A percentile compares a stretch with the other conserved stretches of the same genome.
Evolutionary conservation across 1,139 yeast genomes (phyloP).

Genomic region (Wickerhamomyces sp.): DNA sequence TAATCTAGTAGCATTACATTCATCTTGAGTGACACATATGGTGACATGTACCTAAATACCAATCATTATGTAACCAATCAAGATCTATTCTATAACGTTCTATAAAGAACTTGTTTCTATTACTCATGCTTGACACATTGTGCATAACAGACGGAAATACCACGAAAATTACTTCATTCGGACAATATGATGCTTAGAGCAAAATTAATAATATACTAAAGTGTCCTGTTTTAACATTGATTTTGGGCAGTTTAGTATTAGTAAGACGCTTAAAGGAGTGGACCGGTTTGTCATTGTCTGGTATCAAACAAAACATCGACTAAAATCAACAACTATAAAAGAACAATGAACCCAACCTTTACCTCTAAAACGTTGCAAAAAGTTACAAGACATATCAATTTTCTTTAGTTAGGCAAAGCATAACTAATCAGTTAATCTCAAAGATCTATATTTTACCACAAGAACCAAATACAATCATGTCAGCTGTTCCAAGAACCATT

Average conservation of each 20-base stretch:
- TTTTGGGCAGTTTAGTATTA: not conserved
- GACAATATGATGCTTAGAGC: not conserved
- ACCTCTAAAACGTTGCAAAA: too few relatives aligned
- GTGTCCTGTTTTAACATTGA: not conserved
- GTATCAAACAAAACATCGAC: not conserved
- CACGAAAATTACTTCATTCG: not conserved
- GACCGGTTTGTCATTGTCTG: not conserved
- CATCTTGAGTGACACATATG: too few relatives aligned
- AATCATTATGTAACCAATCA: too few relatives aligned
- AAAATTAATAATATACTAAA: not conserved
- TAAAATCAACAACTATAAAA: not conserved
- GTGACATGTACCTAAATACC: too few relatives aligned
- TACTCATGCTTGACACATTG: not conserved
- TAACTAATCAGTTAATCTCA: too few relatives aligned
- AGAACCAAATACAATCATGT: too few relatives aligned
- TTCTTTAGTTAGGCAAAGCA: too few relatives aligned
- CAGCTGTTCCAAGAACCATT: slow-evolving; percentile 35
- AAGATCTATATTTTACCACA: too few relatives aligned
- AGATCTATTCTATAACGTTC: too few relatives aligned
- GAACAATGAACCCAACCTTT: not conserved
- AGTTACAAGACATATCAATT: too few relatives aligned
- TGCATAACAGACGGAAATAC: not conserved
- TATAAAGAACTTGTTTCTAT: too few relatives aligned
- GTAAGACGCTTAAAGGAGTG: not conserved
- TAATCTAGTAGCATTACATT: too few relatives aligned